Percentiles rank a stretch among this genome's conserved stretches.
Evolutionary conservation across 2,329 filamentous ascomycete species (phyloP).

Genomic region (Alternaria sp.): DNA sequence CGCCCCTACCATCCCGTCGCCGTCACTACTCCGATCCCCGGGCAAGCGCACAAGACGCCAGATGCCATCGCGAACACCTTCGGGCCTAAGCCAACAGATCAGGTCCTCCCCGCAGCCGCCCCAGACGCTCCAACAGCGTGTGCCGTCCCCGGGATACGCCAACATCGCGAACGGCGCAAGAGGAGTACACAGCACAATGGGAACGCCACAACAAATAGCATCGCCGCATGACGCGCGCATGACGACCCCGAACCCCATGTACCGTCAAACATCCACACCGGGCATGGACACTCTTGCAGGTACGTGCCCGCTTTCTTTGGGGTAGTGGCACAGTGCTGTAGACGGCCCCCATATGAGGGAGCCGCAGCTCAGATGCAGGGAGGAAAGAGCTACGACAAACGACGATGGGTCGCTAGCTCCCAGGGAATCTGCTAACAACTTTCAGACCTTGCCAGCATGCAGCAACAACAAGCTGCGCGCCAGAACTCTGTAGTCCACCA

Average conservation of each 20-base stretch:
- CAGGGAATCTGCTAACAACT: conserved; percentile 6
- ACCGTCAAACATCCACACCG: conserved; percentile 52
- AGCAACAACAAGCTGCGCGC: conserved; percentile 53
- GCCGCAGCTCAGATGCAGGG: neutral
- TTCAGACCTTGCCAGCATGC: conserved; percentile 56
- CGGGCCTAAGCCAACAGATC: conserved; percentile 53
- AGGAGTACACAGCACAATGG: conserved; percentile 39
- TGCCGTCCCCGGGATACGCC: conserved; percentile 36
- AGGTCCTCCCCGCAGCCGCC: conserved; percentile 42
- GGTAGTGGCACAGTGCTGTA: neutral
- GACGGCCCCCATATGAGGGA: neutral
- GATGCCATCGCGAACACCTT: conserved; percentile 49
- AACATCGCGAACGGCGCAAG: conserved; percentile 40
- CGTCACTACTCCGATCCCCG: conserved; percentile 37
- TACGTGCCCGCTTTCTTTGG: conserved; percentile 33
- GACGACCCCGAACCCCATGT: conserved; percentile 43
- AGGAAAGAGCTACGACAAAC: neutral
- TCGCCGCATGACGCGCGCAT: conserved; percentile 43
- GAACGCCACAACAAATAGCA: conserved; percentile 38
- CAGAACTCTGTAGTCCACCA: conserved; percentile 42
- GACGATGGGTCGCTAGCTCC: neutral
- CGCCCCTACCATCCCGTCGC: conserved; percentile 33
- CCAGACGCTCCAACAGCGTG: conserved; percentile 45
- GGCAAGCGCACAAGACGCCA: conserved; percentile 41
- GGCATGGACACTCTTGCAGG: conserved; percentile 58